Base-by-base conservation (phyloP, 768 basidiomycete species). In the Xerocomus brunneocitrinus region DNA sequence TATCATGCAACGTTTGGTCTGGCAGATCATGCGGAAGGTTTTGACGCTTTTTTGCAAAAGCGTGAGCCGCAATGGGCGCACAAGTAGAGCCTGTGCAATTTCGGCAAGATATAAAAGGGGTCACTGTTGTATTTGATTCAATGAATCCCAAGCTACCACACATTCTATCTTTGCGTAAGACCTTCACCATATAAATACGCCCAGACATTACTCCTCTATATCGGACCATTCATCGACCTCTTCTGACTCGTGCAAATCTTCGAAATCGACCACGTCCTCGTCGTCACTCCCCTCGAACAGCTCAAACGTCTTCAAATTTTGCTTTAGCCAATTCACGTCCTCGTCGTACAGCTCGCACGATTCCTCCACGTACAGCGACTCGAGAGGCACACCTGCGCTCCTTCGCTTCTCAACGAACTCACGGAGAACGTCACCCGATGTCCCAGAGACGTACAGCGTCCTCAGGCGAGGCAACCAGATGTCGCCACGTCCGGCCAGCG, bases 211-310 rank as follows among this genome's bases (percentile, higher is more conserved):
- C 42, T 43, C 25, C 7, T 59, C 47, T 25, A 48, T 19, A 25
- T 61, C 57, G 7, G 52, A 60, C 64, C 57, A 65, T 8, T 55
- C 56, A 40, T 57, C 53, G 8, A 58, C 62, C 6, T 46, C 45
- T n/a, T 47, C 45, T 14, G 25, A 28, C 32, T 53, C 56, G 1
- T 38, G 2, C 35, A 49, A 22, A 44, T 69, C 67, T 5, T 66
- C 71, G 13, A 60, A 60, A 24, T 69, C 71, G 6, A 58, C 52
- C 16, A 57, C 55, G 39, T 67, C 71, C 16, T 71, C 83, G 30
- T 75, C 74, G 43, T 75, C 74, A 42, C 82, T 83, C 32, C 80
- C 75, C 53, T 81, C 82, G 55, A 83, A 87, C 56, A 73, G 77
- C 10, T 79, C 78, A 14, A 87, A 73, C 31, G 68, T 68, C 53